Conservation (phyloP, 208 protist species). For the Trypanosoma mega region DNA sequence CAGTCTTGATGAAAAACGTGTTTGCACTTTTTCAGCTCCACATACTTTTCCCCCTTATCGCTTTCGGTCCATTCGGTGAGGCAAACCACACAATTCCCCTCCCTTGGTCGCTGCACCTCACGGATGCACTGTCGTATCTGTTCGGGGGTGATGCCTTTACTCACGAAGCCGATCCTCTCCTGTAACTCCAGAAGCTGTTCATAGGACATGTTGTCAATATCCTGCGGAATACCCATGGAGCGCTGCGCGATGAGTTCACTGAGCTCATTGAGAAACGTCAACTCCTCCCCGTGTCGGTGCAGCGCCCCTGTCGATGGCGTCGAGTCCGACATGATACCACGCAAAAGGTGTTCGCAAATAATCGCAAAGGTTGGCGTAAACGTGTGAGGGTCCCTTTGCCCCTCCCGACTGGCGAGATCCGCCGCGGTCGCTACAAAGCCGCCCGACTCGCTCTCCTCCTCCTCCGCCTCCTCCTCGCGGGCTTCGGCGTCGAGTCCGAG, state of each 20-base stretch:
- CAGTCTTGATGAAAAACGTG: slow-evolving; percentile 76
- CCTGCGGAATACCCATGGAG: slow-evolving; percentile 50
- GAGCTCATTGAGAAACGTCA: slow-evolving; percentile 18
- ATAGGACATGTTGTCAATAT: slow-evolving; percentile 88
- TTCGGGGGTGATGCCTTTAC: slow-evolving; percentile 54
- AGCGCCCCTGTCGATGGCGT: neutral
- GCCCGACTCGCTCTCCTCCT: no score
- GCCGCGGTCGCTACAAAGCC: no score
- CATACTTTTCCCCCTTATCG: slow-evolving; percentile 1
- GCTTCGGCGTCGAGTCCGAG: slow-evolving; percentile 1
- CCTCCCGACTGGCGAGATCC: no score
- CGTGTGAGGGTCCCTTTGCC: no score
- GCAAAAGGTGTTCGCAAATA: slow-evolving; percentile 6
- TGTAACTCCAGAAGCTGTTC: slow-evolving; percentile 83
- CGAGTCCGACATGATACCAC: neutral
- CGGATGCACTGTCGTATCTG: slow-evolving; percentile 35
- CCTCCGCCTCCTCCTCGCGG: slow-evolving; percentile 16
- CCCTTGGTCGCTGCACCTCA: slow-evolving; percentile 14
- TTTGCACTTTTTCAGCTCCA: slow-evolving; percentile 48
- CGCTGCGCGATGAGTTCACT: slow-evolving; percentile 45
- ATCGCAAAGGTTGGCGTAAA: no score
- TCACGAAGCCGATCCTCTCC: slow-evolving; percentile 82
- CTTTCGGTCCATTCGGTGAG: slow-evolving; percentile 38
- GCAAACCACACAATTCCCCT: slow-evolving; percentile 68
- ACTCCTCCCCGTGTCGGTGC: neutral